A percentile compares a stretch with the other conserved stretches of the same genome.
Conservation (phyloP, 1,139 yeast genomes). For the Arxiozyma telluris region DNA sequence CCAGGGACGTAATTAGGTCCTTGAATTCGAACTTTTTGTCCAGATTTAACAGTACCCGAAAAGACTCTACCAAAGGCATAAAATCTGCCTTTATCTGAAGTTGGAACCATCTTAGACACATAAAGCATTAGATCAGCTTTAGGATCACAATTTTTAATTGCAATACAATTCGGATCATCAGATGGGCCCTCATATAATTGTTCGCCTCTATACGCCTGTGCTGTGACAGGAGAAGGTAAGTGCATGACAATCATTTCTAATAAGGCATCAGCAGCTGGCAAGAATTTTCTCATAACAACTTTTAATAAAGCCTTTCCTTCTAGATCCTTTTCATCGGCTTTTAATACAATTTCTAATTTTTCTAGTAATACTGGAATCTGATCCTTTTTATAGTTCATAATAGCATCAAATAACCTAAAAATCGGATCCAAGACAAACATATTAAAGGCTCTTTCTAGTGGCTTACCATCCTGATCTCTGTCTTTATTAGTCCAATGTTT, state of each 20-base stretch:
- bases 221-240: slow-evolving; percentile 99
- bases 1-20: slow-evolving; percentile 99
- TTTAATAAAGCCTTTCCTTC: slow-evolving; percentile 98
- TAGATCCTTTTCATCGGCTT: slow-evolving; percentile 91
- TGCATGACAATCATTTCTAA: slow-evolving; percentile 98
- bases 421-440: slow-evolving; percentile 98
- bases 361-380: slow-evolving; percentile 84
- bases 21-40: slow-evolving; percentile 99
- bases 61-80: slow-evolving; percentile 99
- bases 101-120: slow-evolving; percentile 99
- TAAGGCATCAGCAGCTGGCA: slow-evolving; percentile 99
- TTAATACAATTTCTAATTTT: slow-evolving; percentile 84
- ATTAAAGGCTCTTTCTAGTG: slow-evolving; percentile 98
- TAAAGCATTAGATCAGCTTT: slow-evolving; percentile 96
- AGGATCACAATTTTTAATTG: slow-evolving; percentile 98
- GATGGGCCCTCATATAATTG: slow-evolving; percentile 98
- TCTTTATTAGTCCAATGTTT: slow-evolving; percentile 98
- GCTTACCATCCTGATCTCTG: slow-evolving; percentile 90
- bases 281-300: slow-evolving; percentile 98
- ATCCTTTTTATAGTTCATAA: slow-evolving; percentile 96
- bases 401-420: slow-evolving; percentile 90
- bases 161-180: slow-evolving; percentile 84
- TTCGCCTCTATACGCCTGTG: slow-evolving; percentile 98
- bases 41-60: slow-evolving; percentile 98
- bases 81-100: slow-evolving; percentile 99